Conservation (phyloP, 805 yeast species). For the Saccharomycopsis fermentans region DNA sequence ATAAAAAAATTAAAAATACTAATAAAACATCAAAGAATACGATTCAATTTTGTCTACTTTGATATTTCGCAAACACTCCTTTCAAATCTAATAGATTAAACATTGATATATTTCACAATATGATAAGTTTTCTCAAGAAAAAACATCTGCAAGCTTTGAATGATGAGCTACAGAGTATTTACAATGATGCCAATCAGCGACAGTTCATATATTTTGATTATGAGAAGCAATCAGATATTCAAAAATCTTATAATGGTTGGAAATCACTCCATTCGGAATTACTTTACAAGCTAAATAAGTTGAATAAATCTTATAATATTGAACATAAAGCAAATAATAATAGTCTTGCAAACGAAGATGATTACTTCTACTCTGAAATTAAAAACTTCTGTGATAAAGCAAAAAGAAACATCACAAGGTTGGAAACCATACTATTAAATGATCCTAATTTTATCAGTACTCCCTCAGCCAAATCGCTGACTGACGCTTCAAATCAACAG, state of each 20-base stretch:
- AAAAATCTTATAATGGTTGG: constrained; percentile 63
- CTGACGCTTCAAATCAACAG: constrained; percentile 11
- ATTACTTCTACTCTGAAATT: constrained; percentile 8
- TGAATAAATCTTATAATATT: constrained; percentile 32
- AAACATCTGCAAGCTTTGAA: constrained; percentile 52
- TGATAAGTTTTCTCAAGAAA: constrained; percentile 44
- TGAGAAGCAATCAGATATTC: constrained; percentile 44
- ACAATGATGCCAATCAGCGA: constrained; percentile 50
- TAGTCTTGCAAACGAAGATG: constrained; percentile 13
- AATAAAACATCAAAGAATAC: neutral
- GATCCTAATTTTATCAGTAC: constrained; percentile 2
- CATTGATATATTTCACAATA: neutral
- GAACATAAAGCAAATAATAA: neutral
- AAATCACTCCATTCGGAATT: constrained; percentile 56
- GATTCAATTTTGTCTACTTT: neutral
- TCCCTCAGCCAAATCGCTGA: neutral
- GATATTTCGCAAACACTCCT: neutral
- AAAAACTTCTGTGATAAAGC: constrained; percentile 10
- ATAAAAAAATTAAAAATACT: neutral
- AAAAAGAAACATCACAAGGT: constrained; percentile 12
- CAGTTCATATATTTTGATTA: constrained; percentile 46
- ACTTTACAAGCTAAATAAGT: constrained; percentile 41
- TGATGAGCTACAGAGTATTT: constrained; percentile 43
- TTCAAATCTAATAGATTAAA: neutral
- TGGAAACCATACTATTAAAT: constrained; percentile 11